Evolutionary conservation across 129 eudicot species (phyloP).

Genomic region (Flaveria bidentis): DNA sequence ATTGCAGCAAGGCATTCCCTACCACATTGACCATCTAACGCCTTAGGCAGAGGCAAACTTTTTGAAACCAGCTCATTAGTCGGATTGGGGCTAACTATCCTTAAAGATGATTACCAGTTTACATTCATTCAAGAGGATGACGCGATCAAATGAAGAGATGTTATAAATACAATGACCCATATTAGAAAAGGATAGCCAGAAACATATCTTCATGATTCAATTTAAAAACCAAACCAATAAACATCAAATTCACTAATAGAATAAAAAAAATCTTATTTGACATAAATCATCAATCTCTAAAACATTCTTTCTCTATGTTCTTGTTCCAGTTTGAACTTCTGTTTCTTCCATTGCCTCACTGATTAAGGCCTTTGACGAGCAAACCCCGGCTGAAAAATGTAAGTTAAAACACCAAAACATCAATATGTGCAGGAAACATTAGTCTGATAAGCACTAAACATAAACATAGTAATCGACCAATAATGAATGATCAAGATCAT

Average conservation of each 20-base stretch:
- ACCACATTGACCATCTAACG: too few relatives aligned
- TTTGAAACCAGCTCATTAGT: too few relatives aligned
- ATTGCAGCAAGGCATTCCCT: too few relatives aligned
- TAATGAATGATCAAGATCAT: not conserved
- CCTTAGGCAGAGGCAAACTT: too few relatives aligned
- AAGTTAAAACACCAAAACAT: conserved; percentile 46
- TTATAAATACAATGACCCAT: conserved; percentile 27
- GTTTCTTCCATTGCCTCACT: conserved; percentile 35
- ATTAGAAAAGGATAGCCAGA: conserved; percentile 8
- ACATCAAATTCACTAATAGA: conserved; percentile 17
- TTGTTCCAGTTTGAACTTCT: conserved; percentile 14
- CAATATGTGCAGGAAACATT: conserved; percentile 44
- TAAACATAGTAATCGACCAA: conserved; percentile 6
- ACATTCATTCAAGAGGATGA: too few relatives aligned
- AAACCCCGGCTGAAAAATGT: conserved; percentile 74
- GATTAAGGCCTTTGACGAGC: conserved; percentile 59
- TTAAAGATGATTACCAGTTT: too few relatives aligned
- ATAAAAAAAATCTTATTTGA: conserved; percentile 27
- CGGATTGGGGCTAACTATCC: too few relatives aligned
- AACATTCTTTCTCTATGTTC: not conserved
- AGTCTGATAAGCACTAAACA: conserved; percentile 24
- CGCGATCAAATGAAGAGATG: not conserved
- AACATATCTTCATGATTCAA: conserved; percentile 17
- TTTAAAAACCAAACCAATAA: not conserved
- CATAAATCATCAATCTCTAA: conserved; percentile 19